Base-by-base conservation (phyloP, 1,139 yeast genomes). In the Pneumocystis sp. region DNA sequence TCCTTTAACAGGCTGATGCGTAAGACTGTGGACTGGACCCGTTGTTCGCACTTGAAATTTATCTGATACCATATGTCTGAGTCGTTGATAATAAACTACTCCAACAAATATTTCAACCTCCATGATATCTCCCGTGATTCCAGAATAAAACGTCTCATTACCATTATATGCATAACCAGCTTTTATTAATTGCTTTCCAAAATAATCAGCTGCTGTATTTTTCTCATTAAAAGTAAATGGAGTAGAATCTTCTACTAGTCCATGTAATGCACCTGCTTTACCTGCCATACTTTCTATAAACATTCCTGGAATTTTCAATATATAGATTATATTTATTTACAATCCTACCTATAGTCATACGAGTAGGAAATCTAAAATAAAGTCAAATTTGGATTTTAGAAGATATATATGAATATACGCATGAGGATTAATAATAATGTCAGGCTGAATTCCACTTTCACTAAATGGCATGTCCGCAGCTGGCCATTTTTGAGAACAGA, bases 1-100 rank as follows among this genome's bases (percentile, higher is more conserved):
- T 73, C 99, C 99, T 80, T 95, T 93, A 67, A 93, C 98, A 62
- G 99, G 99, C 81, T 93, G 99, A 97, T 93, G 91, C 21, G 98
- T 95, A 73, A 93, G 82, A 50, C 95, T 85, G 77, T 91, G 91
- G 57, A 93, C 97, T 5, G 98, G 97, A 74, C 99, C 99, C 21
- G 98, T 93, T 6, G 97, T 89, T 79, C 99, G 87, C 66, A 93
- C 99, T 80, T 95, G 98, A 87, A 89, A 93, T 83, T 93, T 93
- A 77, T 93, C 99, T 80, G 93, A 93, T 69, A 95, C 99, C 98
- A 95, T 93, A 78, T 93, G 98, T 81, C 99, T 86, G 80, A 95
- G 83, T 80, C 99, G 85, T 81, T 93, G 99, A 79, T 93, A 93
- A 79, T 89, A 93, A 66, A 93, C 98, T 72, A 91, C 89, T 70